A percentile compares a stretch with the other conserved stretches of the same genome.
These are phyloP conservation scores for Excoecaria cochinchinensis DNA, from an alignment of 345 rosid genomes.

Conservation along the genomic window DNA sequence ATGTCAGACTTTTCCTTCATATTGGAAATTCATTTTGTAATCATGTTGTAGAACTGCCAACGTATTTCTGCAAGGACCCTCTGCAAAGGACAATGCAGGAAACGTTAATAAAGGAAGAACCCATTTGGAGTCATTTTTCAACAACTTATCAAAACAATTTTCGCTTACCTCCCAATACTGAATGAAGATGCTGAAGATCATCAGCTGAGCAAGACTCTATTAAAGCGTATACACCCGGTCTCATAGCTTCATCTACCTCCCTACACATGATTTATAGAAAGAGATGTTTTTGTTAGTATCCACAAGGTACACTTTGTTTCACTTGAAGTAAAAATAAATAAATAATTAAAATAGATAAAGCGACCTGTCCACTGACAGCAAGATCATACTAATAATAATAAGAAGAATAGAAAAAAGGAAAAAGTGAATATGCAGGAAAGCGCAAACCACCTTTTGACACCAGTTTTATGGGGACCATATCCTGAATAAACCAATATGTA, in stretches of 20 bases:
- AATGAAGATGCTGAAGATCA: constrained; percentile 86
- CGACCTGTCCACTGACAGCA: too few relatives aligned
- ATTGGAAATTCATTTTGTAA: constrained; percentile 72
- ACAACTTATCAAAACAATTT: not conserved
- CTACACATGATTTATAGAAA: constrained; percentile 42
- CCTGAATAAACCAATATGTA: constrained; percentile 82
- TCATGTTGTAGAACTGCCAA: constrained; percentile 72
- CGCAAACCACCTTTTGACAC: constrained; percentile 66
- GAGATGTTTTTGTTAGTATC: constrained; percentile 7
- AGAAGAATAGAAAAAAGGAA: not conserved
- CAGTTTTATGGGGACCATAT: constrained; percentile 63
- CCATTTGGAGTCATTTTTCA: not conserved
- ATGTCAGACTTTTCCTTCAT: constrained; percentile 77
- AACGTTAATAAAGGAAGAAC: constrained; percentile 8
- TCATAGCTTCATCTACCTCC: constrained; percentile 86
- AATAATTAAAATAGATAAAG: too few relatives aligned
- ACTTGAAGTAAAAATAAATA: not conserved
- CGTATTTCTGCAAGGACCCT: constrained; percentile 89
- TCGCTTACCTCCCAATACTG: constrained; percentile 72
- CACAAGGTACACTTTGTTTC: not conserved
- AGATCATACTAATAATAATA: not conserved
- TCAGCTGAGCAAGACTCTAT: constrained; percentile 75
- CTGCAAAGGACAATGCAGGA: constrained; percentile 40
- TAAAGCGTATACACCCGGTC: constrained; percentile 84
- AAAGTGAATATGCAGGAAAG: not conserved